Evolutionary conservation across 805 yeast genomes (phyloP).

Genomic region (Barnettozyma sucrosica): DNA sequence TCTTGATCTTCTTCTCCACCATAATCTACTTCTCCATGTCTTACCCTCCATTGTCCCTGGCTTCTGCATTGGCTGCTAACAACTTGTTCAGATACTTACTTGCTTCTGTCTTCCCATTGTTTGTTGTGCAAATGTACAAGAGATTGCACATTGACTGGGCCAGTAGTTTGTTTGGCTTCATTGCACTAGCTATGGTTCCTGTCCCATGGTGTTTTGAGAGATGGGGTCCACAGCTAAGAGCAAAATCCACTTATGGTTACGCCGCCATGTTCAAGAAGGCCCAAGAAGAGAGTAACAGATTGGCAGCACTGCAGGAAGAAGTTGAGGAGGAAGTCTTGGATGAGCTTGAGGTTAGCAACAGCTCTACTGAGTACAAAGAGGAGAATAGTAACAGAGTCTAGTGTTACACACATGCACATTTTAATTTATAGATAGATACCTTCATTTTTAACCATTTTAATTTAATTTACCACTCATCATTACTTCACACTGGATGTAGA

Average conservation of each 20-base stretch:
- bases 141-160: slow-evolving; percentile 78
- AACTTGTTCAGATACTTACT: slow-evolving; percentile 68
- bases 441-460: neutral
- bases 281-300: slow-evolving; percentile 27
- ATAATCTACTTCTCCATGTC: slow-evolving; percentile 64
- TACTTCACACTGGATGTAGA: neutral
- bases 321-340: slow-evolving; percentile 12
- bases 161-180: slow-evolving; percentile 54
- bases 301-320: slow-evolving; percentile 13
- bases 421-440: neutral
- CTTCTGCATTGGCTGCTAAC: slow-evolving; percentile 88
- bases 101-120: slow-evolving; percentile 79
- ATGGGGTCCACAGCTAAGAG: slow-evolving; percentile 55
- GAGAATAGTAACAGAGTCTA: neutral
- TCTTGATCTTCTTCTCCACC: slow-evolving; percentile 64
- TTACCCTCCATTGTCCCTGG: slow-evolving; percentile 71
- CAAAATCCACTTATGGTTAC: slow-evolving; percentile 52
- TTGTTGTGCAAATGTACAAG: slow-evolving; percentile 78
- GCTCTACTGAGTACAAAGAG: slow-evolving; percentile 1
- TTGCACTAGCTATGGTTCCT: slow-evolving; percentile 65
- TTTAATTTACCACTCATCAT: neutral
- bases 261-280: slow-evolving; percentile 42
- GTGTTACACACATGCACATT: neutral
- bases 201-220: slow-evolving; percentile 65
- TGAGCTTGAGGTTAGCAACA: slow-evolving; percentile 3